Evolutionary conservation across 2,329 filamentous ascomycete species (phyloP).

Genomic region (Fusarium robinianum): DNA sequence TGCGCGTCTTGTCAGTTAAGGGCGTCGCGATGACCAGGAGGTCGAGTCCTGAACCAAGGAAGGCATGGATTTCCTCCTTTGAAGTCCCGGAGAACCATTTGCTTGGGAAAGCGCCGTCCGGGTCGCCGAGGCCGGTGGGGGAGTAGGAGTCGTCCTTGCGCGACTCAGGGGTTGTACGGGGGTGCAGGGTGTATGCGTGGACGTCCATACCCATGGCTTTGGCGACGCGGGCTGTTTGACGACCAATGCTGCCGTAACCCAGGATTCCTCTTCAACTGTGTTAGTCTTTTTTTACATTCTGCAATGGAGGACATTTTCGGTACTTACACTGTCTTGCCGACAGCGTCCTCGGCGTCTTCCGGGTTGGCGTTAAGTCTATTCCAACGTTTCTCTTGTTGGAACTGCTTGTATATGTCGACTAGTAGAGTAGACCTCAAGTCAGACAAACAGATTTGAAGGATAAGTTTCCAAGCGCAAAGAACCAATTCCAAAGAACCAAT

Average conservation of each 20-base stretch:
- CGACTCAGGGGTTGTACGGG: slow-evolving; percentile 68
- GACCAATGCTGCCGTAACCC: slow-evolving; percentile 59
- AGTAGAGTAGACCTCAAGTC: no score
- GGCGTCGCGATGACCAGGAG: slow-evolving; percentile 57
- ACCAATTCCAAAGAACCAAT: no score
- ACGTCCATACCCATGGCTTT: slow-evolving; percentile 72
- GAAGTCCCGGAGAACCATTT: slow-evolving; percentile 56
- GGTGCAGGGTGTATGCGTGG: slow-evolving; percentile 74
- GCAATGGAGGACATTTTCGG: fast-evolving
- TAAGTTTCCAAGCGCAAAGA: no score
- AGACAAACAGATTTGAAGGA: no score
- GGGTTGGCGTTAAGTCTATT: slow-evolving; percentile 34
- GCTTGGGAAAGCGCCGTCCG: slow-evolving; percentile 52
- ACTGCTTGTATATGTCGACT: slow-evolving; percentile 53
- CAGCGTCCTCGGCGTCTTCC: slow-evolving; percentile 47
- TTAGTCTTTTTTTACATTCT: background rate
- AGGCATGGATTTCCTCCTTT: slow-evolving; percentile 52
- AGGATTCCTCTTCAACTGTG: slow-evolving; percentile 50
- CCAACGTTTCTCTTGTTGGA: slow-evolving; percentile 52
- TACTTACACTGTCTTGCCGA: slow-evolving; percentile 55
- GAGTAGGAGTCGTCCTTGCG: slow-evolving; percentile 68
- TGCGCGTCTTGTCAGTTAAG: slow-evolving; percentile 52
- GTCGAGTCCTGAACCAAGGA: slow-evolving; percentile 56
- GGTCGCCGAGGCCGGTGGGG: slow-evolving; percentile 66
- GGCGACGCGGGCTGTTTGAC: slow-evolving; percentile 60